Percentiles rank a stretch among this genome's conserved stretches.
These are phyloP conservation scores for Melampsora medusae DNA, from an alignment of 1,284 basidiomycete genomes.

Conservation along the genomic window DNA sequence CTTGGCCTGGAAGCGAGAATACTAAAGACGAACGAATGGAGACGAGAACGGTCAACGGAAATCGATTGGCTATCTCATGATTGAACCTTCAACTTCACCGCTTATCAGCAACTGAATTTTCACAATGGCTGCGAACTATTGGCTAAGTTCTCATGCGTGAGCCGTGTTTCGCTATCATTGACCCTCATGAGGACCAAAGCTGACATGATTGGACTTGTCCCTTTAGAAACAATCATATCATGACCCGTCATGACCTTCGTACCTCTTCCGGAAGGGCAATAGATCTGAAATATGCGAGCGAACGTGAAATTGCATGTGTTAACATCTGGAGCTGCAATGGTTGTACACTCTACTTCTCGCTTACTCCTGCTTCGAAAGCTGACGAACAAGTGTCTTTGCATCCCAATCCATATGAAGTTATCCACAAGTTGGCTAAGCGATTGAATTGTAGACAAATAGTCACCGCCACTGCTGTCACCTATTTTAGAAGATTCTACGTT, in stretches of 20 bases:
- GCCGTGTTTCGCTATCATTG: constrained; percentile 14
- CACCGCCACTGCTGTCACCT: constrained; percentile 86
- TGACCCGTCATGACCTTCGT: constrained; percentile 49
- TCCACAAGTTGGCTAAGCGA: constrained; percentile 81
- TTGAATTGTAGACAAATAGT: constrained; percentile 80
- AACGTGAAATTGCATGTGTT: constrained; percentile 49
- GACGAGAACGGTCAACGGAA: no score
- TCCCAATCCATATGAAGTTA: constrained; percentile 60
- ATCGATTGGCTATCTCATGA: no score
- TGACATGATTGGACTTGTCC: not conserved
- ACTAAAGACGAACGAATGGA: no score
- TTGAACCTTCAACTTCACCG: no score
- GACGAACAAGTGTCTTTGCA: not conserved
- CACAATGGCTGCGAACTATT: constrained; percentile 52
- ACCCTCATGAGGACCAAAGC: not conserved
- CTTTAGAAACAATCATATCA: constrained; percentile 52
- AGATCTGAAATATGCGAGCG: constrained; percentile 47
- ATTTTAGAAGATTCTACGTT: constrained; percentile 90
- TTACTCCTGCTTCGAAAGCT: not conserved
- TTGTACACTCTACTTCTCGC: not conserved
- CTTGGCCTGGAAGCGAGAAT: no score
- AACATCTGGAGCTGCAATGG: constrained; percentile 51
- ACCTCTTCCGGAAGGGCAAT: constrained; percentile 50
- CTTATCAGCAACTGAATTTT: no score
- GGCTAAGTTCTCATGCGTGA: constrained; percentile 52